Evolutionary conservation across 176 grass and related monocot genomes (phyloP).

Genomic region (Ampelocalamus luodianensis): DNA sequence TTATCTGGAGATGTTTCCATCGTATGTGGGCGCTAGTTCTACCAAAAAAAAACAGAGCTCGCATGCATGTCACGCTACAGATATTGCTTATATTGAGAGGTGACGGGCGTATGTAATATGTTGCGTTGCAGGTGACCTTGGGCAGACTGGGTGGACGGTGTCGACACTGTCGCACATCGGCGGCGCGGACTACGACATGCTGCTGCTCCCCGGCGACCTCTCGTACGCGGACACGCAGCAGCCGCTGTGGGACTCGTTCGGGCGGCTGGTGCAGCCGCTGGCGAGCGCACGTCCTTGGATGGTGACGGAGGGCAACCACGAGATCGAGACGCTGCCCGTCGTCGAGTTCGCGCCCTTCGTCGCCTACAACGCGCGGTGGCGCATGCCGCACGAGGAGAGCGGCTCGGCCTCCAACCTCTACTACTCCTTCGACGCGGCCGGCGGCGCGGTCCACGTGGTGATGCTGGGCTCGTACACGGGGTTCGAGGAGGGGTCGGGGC

Average conservation of each 20-base stretch:
- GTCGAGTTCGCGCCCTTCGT: slow-evolving; percentile 48
- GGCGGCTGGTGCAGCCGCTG: slow-evolving; percentile 64
- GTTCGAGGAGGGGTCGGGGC: slow-evolving; percentile 50
- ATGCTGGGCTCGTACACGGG: slow-evolving; percentile 72
- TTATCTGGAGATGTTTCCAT: too few relatives aligned
- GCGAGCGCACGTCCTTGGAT: slow-evolving; percentile 84
- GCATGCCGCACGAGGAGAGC: slow-evolving; percentile 74
- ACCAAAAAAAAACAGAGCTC: too few relatives aligned
- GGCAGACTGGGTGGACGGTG: slow-evolving; percentile 74
- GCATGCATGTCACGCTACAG: too few relatives aligned
- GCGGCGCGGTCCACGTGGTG: slow-evolving; percentile 62
- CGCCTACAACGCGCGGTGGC: slow-evolving; percentile 78
- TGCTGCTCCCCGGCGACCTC: slow-evolving; percentile 81
- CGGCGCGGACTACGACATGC: slow-evolving; percentile 65
- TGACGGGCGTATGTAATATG: not conserved
- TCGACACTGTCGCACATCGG: slow-evolving; percentile 71
- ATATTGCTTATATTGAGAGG: not conserved
- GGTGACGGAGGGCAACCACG: slow-evolving; percentile 88
- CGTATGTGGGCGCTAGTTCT: too few relatives aligned
- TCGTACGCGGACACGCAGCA: slow-evolving; percentile 78
- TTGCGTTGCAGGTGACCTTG: slow-evolving; percentile 61
- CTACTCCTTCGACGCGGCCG: slow-evolving; percentile 77
- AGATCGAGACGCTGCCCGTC: slow-evolving; percentile 53
- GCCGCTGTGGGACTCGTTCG: slow-evolving; percentile 81
- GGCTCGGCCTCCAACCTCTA: slow-evolving; percentile 69